A percentile compares a stretch with the other conserved stretches of the same genome.
Evolutionary conservation across 2,329 filamentous ascomycete genomes (phyloP).

Genomic region (Exophiala xenobiotica): DNA sequence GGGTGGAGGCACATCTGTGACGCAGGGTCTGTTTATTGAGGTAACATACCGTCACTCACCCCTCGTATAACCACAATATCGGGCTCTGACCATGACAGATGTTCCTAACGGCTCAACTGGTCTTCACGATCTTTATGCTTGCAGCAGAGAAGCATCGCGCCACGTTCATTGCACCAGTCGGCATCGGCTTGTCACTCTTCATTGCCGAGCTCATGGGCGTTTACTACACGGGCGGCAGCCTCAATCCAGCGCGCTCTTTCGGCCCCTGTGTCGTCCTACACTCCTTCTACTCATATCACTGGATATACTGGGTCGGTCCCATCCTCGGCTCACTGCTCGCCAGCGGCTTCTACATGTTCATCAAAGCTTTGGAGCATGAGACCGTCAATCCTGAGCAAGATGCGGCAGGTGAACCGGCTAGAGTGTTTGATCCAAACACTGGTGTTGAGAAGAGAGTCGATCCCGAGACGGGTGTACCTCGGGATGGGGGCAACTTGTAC

Average conservation of each 20-base stretch:
- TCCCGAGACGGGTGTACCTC: slow-evolving; percentile 1
- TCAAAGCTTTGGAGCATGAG: slow-evolving; percentile 20
- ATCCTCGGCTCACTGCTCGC: slow-evolving; percentile 33
- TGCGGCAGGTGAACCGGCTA: background rate
- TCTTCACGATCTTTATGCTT: slow-evolving; percentile 66
- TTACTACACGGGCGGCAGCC: slow-evolving; percentile 48
- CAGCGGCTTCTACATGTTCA: slow-evolving; percentile 22
- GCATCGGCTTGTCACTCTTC: slow-evolving; percentile 69
- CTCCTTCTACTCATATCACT: slow-evolving; percentile 47
- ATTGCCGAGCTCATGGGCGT: slow-evolving; percentile 53
- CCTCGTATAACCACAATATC: no score
- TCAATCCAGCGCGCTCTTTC: slow-evolving; percentile 49
- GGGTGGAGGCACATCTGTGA: slow-evolving; percentile 49
- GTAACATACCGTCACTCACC: no score
- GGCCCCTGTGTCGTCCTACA: slow-evolving; percentile 47
- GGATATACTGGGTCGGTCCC: slow-evolving; percentile 52
- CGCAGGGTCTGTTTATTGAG: slow-evolving; percentile 65
- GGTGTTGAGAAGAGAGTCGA: slow-evolving; percentile 15
- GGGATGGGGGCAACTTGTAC: background rate
- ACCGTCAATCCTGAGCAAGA: slow-evolving; percentile 23
- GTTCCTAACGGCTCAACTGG: slow-evolving; percentile 63
- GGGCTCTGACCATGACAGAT: slow-evolving; percentile 52
- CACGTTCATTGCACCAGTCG: slow-evolving; percentile 68
- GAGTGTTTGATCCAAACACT: slow-evolving; percentile 6
- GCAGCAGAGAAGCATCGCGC: slow-evolving; percentile 71